phyloP scores from a whole-genome alignment of 129 eudicot genomes.

The Flaveria linearis region DNA sequence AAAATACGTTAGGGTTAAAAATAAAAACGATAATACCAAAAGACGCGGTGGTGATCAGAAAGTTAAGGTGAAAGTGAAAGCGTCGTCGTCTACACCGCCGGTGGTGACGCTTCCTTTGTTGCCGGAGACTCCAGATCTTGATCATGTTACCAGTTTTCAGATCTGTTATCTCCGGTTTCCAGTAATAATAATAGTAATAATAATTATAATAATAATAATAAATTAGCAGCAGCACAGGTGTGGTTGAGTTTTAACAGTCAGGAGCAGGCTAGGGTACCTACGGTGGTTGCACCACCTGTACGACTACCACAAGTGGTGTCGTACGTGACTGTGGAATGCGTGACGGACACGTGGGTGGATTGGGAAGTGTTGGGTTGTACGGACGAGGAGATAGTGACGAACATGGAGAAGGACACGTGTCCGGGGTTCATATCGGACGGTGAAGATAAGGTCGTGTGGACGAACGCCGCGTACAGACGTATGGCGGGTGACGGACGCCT shows the following conservation, averaged over 20 bases:
- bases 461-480: conserved; percentile 54
- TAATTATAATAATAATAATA: neutral
- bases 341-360: conserved; percentile 68
- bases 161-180: conserved; percentile 17
- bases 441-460: conserved; percentile 58
- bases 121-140: conserved; percentile 71
- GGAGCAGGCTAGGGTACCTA: conserved; percentile 10
- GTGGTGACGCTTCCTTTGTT: conserved; percentile 65
- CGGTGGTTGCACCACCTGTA: neutral
- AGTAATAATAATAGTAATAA: neutral
- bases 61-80: conserved; percentile 21
- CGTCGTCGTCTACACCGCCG: conserved; percentile 1
- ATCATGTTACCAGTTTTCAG: conserved; percentile 21
- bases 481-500: conserved; percentile 31
- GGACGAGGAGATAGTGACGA: conserved; percentile 56
- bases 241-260: conserved; percentile 52
- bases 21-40: conserved; percentile 3
- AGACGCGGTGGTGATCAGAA: conserved; percentile 5
- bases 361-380: conserved; percentile 40
- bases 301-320: conserved; percentile 33
- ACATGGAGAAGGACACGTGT: conserved; percentile 73
- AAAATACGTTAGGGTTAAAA: conserved; percentile 44
- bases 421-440: conserved; percentile 82
- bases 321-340: conserved; percentile 74
- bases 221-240: conserved; percentile 18